Evolutionary conservation across 257 asterid species (phyloP), one percentile per base, ranked within the genome.

Genomic region (Nicotiana attenuata): DNA sequence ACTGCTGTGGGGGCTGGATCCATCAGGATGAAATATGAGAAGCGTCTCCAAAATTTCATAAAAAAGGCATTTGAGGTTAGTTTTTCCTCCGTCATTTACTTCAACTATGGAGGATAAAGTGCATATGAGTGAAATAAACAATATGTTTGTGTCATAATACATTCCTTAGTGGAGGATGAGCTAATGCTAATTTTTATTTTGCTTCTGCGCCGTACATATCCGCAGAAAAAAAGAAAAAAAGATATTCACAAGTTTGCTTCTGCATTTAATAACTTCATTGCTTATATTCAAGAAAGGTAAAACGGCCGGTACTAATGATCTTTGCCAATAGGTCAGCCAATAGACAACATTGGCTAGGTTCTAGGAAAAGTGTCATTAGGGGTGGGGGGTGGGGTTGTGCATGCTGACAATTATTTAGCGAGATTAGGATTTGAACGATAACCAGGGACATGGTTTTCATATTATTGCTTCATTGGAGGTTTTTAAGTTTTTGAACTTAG

Each of bases 61-160:
- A 96, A 84, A 56, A 96, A 91, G 89, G 97, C 99, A 11, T 96
- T 96, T 85, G 98, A 96, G 98, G 99, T 96, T 50, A 84, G 60
- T 41, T 52, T 52, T 78, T 45, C 59, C 73, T 52, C 15, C 26
- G 28, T 9, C 63, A 7, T 22, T 50, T 75, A 26, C 5, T 50
- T 75, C 26, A 50, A 26, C 8, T 50, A 75, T 26, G 52, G 64
- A 75, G 80, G 45, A 47, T 26, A 26, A 52, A 50, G 64, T 50
- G 45, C 79, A 75, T 75, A 14, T 7, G 64, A 15, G 17, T 50
- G 24, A 26, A 24, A 75, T 26, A 75, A 75, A 15, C 64, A 75
- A 50, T 24, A 15, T 50, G 24, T 38, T 5, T 20, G 35, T 73
- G 22, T 3, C 79, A 24, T 47, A 24, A 24, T 73, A 47, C 63